Conservation (phyloP, 306 rosid species). For the Vachellia collinsii region DNA sequence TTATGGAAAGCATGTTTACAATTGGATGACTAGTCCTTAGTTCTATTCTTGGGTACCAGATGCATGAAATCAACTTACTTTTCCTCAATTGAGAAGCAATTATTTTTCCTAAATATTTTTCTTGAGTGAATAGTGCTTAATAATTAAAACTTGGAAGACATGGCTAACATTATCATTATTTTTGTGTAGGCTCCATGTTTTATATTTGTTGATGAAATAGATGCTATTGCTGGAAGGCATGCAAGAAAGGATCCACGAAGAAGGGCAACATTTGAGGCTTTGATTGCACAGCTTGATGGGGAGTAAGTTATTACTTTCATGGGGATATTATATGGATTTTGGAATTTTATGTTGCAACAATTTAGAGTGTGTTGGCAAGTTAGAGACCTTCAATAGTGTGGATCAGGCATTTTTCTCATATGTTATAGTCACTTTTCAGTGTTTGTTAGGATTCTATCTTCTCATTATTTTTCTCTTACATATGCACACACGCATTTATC, state of each 20-base stretch:
- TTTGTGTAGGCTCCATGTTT: conserved; percentile 85
- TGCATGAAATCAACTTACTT: neutral
- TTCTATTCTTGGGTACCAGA: neutral
- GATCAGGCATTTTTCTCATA: neutral
- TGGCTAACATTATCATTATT: conserved; percentile 24
- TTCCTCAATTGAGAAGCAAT: conserved; percentile 8
- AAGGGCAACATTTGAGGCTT: conserved; percentile 94
- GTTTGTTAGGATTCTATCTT: neutral
- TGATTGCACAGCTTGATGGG: conserved; percentile 93
- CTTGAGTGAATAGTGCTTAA: conserved; percentile 1
- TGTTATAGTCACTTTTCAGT: too few relatives aligned
- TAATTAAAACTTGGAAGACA: conserved; percentile 15
- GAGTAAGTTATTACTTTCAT: conserved; percentile 66
- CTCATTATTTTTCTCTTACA: neutral
- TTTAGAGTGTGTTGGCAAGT: conserved; percentile 6
- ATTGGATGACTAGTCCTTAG: neutral
- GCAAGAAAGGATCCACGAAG: conserved; percentile 91
- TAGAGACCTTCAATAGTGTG: conserved; percentile 3
- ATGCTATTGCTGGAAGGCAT: conserved; percentile 98
- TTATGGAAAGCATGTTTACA: neutral
- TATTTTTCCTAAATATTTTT: neutral
- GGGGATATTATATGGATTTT: conserved; percentile 16
- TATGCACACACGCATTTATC: too few relatives aligned
- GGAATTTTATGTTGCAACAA: conserved; percentile 5
- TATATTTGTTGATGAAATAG: conserved; percentile 97